phyloP scores from a whole-genome alignment of 2,329 filamentous ascomycete genomes.

The Pyrenophora seminiperda region DNA sequence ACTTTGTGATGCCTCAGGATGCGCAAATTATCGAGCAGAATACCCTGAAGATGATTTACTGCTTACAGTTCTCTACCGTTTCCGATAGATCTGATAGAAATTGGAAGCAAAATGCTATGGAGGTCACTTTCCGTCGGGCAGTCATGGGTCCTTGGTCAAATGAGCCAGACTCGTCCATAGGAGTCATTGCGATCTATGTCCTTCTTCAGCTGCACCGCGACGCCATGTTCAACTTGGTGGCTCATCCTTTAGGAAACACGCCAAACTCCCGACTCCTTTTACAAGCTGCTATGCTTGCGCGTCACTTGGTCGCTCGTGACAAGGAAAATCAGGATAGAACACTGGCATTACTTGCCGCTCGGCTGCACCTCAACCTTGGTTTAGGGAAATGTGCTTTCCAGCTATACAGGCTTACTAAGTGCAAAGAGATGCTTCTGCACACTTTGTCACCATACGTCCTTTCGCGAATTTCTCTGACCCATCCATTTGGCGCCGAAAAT shows the following conservation, averaged over 20 bases:
- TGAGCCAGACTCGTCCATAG: conserved; percentile 20
- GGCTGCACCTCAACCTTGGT: conserved; percentile 40
- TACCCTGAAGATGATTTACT: conserved; percentile 34
- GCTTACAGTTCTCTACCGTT: conserved; percentile 29
- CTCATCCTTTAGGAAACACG: conserved; percentile 3
- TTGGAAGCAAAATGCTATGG: neutral
- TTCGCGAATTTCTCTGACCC: conserved; percentile 39
- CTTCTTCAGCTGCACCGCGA: conserved; percentile 31
- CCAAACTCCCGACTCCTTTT: conserved; percentile 28
- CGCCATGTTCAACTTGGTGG: conserved; percentile 1
- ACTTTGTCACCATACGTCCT: conserved; percentile 39
- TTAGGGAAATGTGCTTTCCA: conserved; percentile 38
- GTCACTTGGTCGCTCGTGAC: conserved; percentile 31
- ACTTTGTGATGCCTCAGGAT: neutral
- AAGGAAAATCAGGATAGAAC: conserved; percentile 33
- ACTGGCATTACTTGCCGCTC: conserved; percentile 40
- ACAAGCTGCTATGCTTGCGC: conserved; percentile 38
- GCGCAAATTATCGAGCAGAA: conserved; percentile 30
- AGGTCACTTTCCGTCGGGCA: neutral
- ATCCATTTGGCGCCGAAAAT: conserved; percentile 39
- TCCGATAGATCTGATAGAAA: neutral
- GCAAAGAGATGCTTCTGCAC: conserved; percentile 45
- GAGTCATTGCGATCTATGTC: conserved; percentile 29
- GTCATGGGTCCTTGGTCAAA: no score
- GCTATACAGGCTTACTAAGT: conserved; percentile 31